Evolutionary conservation across 2,329 filamentous ascomycete genomes (phyloP).

Genomic region (Cytospora schulzeri): DNA sequence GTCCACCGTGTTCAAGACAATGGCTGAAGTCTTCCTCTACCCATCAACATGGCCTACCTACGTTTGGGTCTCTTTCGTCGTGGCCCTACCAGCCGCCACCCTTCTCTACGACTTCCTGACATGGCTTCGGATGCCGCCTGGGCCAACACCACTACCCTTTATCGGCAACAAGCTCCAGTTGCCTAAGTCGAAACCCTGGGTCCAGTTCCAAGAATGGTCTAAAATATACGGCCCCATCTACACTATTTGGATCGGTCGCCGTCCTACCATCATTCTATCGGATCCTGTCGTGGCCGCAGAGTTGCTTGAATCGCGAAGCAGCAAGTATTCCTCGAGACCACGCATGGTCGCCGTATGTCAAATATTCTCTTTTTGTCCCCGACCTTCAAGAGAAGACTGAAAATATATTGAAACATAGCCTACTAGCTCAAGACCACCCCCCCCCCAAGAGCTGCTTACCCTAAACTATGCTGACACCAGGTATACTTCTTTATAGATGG

Average conservation of each 20-base stretch:
- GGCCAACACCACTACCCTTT: constrained; percentile 49
- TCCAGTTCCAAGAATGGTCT: constrained; percentile 47
- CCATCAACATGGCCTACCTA: constrained; percentile 29
- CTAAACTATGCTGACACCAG: background rate
- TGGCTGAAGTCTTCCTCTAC: constrained; percentile 18
- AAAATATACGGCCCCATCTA: constrained; percentile 48
- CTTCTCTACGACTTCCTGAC: constrained; percentile 37
- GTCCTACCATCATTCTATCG: constrained; percentile 46
- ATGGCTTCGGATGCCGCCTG: constrained; percentile 47
- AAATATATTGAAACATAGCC: background rate
- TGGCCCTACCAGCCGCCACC: constrained; percentile 31
- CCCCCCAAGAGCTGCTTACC: too few species aligned
- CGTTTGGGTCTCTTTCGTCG: constrained; percentile 30
- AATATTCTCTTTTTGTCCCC: background rate
- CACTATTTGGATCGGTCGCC: constrained; percentile 51
- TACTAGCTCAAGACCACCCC: too few species aligned
- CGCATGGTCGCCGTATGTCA: constrained; percentile 27
- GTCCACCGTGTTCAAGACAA: background rate
- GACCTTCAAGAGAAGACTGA: background rate
- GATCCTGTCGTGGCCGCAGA: constrained; percentile 47
- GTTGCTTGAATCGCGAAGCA: constrained; percentile 48
- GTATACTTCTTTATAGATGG: constrained; percentile 16
- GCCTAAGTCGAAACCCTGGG: constrained; percentile 35
- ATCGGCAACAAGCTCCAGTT: constrained; percentile 44
- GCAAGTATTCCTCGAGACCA: constrained; percentile 36